Conservation (phyloP, 2,329 filamentous ascomycete species). For the Tympanopsis confertula region DNA sequence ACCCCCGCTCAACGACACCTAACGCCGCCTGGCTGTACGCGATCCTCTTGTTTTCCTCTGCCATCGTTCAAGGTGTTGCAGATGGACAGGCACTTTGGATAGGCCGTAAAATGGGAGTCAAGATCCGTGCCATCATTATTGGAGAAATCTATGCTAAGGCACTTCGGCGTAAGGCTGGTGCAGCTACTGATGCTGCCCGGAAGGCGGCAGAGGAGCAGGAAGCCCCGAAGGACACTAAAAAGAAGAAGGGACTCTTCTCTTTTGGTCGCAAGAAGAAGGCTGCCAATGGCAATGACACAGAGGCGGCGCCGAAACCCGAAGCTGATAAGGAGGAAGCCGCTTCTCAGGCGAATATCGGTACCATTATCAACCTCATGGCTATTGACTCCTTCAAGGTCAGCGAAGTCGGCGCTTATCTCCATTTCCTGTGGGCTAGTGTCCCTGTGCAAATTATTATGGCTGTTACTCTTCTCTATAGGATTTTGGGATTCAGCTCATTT, state of each 20-base stretch:
- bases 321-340: slow-evolving; percentile 32
- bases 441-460: slow-evolving; percentile 80
- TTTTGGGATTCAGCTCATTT: slow-evolving; percentile 86
- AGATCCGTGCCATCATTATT: slow-evolving; percentile 85
- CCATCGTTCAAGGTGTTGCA: slow-evolving; percentile 68
- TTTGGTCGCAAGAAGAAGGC: slow-evolving; percentile 29
- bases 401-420: slow-evolving; percentile 86
- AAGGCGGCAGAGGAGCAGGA: slow-evolving; percentile 45
- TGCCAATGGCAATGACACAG: not conserved
- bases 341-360: slow-evolving; percentile 80
- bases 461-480: slow-evolving; percentile 70
- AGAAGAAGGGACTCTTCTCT: slow-evolving; percentile 25
- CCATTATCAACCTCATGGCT: slow-evolving; percentile 99
- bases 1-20: slow-evolving; percentile 59
- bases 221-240: slow-evolving; percentile 24
- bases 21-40: slow-evolving; percentile 96
- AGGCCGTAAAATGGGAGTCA: slow-evolving; percentile 86
- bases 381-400: slow-evolving; percentile 98
- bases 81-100: slow-evolving; percentile 86
- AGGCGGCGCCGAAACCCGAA: slow-evolving; percentile 9
- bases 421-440: slow-evolving; percentile 87
- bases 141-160: slow-evolving; percentile 97
- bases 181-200: slow-evolving; percentile 56
- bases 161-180: slow-evolving; percentile 76
- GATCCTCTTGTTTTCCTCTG: slow-evolving; percentile 74